A percentile compares a stretch with the other conserved stretches of the same genome.
Conservation (phyloP, 139 green algal genomes). For the Coccomyxa sp. region DNA sequence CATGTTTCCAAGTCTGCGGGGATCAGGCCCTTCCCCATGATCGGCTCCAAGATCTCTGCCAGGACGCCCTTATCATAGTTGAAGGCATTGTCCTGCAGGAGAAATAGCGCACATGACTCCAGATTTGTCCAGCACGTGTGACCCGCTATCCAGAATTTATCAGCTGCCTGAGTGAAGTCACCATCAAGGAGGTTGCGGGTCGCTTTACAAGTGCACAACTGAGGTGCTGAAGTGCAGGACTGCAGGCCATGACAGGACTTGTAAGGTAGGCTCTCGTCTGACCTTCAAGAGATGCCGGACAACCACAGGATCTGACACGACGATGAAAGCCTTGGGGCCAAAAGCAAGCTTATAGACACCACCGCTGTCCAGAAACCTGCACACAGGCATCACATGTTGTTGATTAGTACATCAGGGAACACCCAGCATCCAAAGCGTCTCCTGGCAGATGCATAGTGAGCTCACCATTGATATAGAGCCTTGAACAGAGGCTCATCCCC, state of each 20-base stretch:
- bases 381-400: not conserved
- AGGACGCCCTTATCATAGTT: constrained; percentile 98
- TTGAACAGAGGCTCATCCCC: constrained; percentile 92
- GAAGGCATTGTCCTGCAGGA: constrained; percentile 81
- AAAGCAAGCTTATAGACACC: constrained; percentile 97
- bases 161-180: not conserved
- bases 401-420: not conserved
- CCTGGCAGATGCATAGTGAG: not conserved
- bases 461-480: constrained; percentile 85
- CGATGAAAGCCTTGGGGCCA: constrained; percentile 97
- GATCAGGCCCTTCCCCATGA: constrained; percentile 99
- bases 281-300: constrained; percentile 87
- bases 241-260: too few relatives aligned
- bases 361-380: constrained; percentile 84
- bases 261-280: too few relatives aligned
- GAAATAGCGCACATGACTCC: too few relatives aligned
- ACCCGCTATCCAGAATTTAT: too few relatives aligned
- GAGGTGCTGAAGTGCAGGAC: too few relatives aligned
- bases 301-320: constrained; percentile 95
- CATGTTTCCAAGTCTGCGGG: constrained; percentile 86
- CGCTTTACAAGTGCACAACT: too few relatives aligned
- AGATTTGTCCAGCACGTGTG: too few relatives aligned
- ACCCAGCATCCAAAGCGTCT: too few relatives aligned
- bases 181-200: not conserved
- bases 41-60: constrained; percentile 98